phyloP scores from a whole-genome alignment of 2,329 filamentous ascomycete species.

The Knoxdaviesia proteae region DNA sequence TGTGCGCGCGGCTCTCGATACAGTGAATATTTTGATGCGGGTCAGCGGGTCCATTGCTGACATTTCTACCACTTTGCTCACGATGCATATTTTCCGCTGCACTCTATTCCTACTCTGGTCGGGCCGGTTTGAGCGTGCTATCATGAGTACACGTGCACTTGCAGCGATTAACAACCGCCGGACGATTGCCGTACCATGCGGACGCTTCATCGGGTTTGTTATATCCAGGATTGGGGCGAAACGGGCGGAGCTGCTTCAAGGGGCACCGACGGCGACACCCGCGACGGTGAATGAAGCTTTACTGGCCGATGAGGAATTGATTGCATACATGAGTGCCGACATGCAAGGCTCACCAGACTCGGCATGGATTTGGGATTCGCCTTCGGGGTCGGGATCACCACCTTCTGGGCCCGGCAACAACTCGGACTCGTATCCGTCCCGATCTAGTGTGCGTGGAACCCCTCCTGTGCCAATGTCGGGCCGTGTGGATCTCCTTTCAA shows the following conservation, averaged over 20 bases:
- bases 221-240: conserved; percentile 41
- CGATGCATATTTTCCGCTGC: conserved; percentile 74
- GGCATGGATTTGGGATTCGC: conserved; percentile 55
- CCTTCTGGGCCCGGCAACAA: conserved; percentile 6
- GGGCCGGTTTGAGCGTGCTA: conserved; percentile 50
- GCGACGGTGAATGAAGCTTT: conserved; percentile 16
- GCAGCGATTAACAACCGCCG: conserved; percentile 50
- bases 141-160: conserved; percentile 51
- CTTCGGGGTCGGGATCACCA: neutral
- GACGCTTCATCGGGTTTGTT: conserved; percentile 68
- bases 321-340: conserved; percentile 73
- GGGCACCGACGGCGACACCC: conserved; percentile 3
- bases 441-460: conserved; percentile 2
- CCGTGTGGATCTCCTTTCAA: too few relatives aligned
- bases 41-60: conserved; percentile 38
- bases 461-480: too few relatives aligned
- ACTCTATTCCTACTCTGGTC: conserved; percentile 59
- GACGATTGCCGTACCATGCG: conserved; percentile 57
- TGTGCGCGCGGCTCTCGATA: conserved; percentile 54
- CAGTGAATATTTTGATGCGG: conserved; percentile 53
- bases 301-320: conserved; percentile 59
- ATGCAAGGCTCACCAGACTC: conserved; percentile 59
- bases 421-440: neutral
- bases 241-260: conserved; percentile 18
- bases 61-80: conserved; percentile 53